Evolutionary conservation across 208 protist species (phyloP).

Genomic region (Leishmania martiniquensis): DNA sequence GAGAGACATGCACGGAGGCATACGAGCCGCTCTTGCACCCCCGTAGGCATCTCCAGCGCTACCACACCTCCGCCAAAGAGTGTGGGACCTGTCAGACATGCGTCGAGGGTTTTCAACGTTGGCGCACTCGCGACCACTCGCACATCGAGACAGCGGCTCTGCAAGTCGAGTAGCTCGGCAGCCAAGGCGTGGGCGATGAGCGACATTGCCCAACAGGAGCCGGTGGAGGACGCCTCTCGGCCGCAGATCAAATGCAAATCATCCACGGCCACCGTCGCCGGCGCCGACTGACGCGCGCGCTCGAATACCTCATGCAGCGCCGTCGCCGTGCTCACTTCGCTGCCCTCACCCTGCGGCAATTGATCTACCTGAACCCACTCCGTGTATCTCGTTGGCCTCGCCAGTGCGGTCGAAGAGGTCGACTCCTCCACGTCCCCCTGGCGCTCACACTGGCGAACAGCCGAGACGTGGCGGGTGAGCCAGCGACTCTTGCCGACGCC

Average conservation of each 20-base stretch:
- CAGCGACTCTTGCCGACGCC: constrained; percentile 54
- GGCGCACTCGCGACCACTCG: constrained; percentile 39
- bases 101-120: constrained; percentile 33
- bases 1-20: constrained; percentile 30
- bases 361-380: constrained; percentile 42
- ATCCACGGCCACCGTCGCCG: constrained; percentile 64
- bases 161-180: constrained; percentile 47
- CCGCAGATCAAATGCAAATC: constrained; percentile 63
- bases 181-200: constrained; percentile 38
- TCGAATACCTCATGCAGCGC: constrained; percentile 93
- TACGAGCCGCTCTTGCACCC: constrained; percentile 25
- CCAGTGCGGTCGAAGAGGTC: not conserved
- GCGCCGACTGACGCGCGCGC: constrained; percentile 84
- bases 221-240: constrained; percentile 20
- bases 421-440: not conserved
- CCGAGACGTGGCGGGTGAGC: constrained; percentile 16
- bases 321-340: constrained; percentile 77
- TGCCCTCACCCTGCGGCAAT: constrained; percentile 41
- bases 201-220: constrained; percentile 49
- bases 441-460: not conserved
- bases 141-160: constrained; percentile 23
- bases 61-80: constrained; percentile 30
- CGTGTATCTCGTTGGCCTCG: constrained; percentile 5
- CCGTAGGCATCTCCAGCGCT: constrained; percentile 19
- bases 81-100: constrained; percentile 24